A percentile compares a stretch with the other conserved stretches of the same genome.
phyloP scores from a whole-genome alignment of 2,329 filamentous ascomycete species.

The Hymenoscyphus salicellus region DNA sequence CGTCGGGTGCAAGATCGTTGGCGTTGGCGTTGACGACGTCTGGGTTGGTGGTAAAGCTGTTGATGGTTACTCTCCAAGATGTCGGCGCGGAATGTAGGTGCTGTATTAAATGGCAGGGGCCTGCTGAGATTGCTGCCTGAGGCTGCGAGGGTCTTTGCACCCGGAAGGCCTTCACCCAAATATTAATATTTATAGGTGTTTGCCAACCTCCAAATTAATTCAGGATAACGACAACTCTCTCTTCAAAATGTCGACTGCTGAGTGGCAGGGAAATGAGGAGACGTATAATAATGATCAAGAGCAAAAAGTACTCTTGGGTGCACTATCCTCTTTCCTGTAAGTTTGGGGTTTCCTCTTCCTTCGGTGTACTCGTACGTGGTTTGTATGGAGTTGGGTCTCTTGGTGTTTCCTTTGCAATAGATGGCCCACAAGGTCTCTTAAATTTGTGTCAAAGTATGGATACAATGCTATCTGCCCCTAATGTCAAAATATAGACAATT shows the following conservation, averaged over 20 bases:
- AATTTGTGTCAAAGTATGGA: too few species aligned
- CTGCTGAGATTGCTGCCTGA: background rate
- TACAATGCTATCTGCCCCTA: too few species aligned
- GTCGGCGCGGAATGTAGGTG: background rate
- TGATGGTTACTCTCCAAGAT: background rate
- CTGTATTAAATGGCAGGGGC: background rate
- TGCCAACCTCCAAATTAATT: background rate
- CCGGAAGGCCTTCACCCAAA: too few species aligned
- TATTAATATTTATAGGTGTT: background rate
- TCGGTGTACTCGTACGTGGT: background rate
- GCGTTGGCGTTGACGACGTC: background rate
- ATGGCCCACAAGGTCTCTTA: too few species aligned
- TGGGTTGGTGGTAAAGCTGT: background rate
- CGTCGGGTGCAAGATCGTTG: constrained; percentile 2
- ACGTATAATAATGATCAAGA: constrained; percentile 67
- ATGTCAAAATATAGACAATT: too few species aligned
- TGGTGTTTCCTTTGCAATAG: background rate
- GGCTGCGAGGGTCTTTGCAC: too few species aligned
- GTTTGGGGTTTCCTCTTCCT: constrained; percentile 36
- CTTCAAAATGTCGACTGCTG: constrained; percentile 15
- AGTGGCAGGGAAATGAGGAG: constrained; percentile 50
- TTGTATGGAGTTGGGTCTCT: background rate
- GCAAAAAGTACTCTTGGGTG: constrained; percentile 71
- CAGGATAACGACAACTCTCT: background rate
- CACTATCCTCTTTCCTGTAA: constrained; percentile 87